Conservation (phyloP, 2,329 filamentous ascomycete species). For the Malbranchea cinnamomea region DNA sequence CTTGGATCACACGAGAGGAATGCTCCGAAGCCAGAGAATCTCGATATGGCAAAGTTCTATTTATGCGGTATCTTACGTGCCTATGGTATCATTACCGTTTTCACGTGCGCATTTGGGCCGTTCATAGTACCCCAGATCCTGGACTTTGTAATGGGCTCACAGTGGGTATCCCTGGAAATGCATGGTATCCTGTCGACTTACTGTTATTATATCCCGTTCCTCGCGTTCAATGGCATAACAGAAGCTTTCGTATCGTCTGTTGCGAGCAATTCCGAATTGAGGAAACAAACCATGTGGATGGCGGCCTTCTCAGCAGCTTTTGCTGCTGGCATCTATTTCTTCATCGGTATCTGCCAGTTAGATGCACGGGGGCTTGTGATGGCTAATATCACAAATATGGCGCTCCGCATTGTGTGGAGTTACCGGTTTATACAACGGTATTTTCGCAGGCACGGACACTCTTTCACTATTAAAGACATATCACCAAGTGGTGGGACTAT, state of each 20-base stretch:
- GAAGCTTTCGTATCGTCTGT: slow-evolving; percentile 89
- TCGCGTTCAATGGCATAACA: slow-evolving; percentile 79
- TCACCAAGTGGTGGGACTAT: slow-evolving; percentile 32
- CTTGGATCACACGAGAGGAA: too few species aligned
- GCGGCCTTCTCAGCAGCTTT: slow-evolving; percentile 63
- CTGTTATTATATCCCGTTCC: slow-evolving; percentile 82
- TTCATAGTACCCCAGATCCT: slow-evolving; percentile 59
- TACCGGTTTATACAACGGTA: slow-evolving; percentile 53
- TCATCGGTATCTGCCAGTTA: slow-evolving; percentile 51
- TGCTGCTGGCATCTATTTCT: slow-evolving; percentile 56
- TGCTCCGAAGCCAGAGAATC: slow-evolving; percentile 20
- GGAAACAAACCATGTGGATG: slow-evolving; percentile 74
- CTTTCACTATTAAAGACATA: slow-evolving; percentile 29
- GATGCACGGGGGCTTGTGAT: slow-evolving; percentile 70
- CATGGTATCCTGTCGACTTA: slow-evolving; percentile 62
- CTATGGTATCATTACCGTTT: slow-evolving; percentile 59
- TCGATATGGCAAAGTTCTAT: slow-evolving; percentile 18
- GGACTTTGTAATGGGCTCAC: slow-evolving; percentile 56
- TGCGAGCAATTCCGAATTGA: slow-evolving; percentile 59
- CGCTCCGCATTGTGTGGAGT: slow-evolving; percentile 70
- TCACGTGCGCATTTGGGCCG: slow-evolving; percentile 58
- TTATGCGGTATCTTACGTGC: slow-evolving; percentile 43
- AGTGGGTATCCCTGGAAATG: slow-evolving; percentile 62
- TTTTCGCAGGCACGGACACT: slow-evolving; percentile 35
- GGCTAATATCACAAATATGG: slow-evolving; percentile 86